These are phyloP conservation scores for Phytophthora citricola DNA, from an alignment of 352 stramenopile genomes.

Conservation along the genomic window DNA sequence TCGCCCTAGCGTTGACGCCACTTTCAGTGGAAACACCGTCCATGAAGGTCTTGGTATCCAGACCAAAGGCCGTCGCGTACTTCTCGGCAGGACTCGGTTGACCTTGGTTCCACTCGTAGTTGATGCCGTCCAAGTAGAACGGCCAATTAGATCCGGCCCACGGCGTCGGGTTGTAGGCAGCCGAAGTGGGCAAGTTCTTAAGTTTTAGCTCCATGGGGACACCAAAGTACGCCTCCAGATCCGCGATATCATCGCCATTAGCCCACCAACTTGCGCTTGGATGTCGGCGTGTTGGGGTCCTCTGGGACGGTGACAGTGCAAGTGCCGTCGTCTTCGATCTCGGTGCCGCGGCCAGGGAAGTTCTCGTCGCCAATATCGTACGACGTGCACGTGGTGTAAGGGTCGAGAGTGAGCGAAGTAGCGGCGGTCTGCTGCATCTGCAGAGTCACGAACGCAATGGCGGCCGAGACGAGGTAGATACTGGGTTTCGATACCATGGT, in stretches of 20 bases:
- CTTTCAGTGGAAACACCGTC: constrained; percentile 35
- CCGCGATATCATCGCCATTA: constrained; percentile 13
- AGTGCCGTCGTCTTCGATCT: constrained; percentile 7
- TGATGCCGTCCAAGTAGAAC: constrained; percentile 63
- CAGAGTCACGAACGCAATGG: background rate
- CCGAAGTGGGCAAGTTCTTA: constrained; percentile 18
- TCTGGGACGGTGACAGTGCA: constrained; percentile 7
- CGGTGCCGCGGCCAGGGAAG: constrained; percentile 6
- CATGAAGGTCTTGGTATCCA: constrained; percentile 42
- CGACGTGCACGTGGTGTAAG: constrained; percentile 10
- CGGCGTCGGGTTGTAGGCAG: constrained; percentile 16
- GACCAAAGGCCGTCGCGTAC: constrained; percentile 45
- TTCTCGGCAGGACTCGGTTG: constrained; percentile 43
- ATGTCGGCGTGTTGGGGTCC: background rate
- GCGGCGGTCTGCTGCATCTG: constrained; percentile 4
- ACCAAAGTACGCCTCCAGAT: constrained; percentile 20
- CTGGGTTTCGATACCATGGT: background rate
- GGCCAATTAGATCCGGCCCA: constrained; percentile 49
- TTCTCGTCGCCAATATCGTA: constrained; percentile 4
- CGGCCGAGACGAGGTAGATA: background rate
- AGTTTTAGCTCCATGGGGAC: constrained; percentile 20
- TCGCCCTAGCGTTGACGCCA: constrained; percentile 32
- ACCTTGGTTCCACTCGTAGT: constrained; percentile 37
- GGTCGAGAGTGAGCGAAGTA: constrained; percentile 7
- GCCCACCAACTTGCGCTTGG: constrained; percentile 5